Percentiles rank a stretch among this genome's conserved stretches.
Evolutionary conservation across 495 filamentous ascomycete species (phyloP).

Genomic region (Acidiella bohemica): DNA sequence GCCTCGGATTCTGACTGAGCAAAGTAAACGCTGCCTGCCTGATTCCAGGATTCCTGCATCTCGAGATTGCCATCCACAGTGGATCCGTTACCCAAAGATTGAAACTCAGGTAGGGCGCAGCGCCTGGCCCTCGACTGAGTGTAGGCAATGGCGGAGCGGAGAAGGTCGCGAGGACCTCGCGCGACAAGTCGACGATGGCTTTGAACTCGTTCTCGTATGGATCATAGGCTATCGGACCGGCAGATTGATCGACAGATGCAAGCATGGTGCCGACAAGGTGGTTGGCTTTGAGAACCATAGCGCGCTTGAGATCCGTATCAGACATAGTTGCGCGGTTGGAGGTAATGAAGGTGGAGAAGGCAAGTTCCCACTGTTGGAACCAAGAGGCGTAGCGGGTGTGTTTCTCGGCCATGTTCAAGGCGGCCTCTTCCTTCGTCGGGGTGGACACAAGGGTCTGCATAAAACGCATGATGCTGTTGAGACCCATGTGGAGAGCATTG

Average conservation of each 20-base stretch:
- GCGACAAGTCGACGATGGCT: slow-evolving; percentile 15
- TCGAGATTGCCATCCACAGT: slow-evolving; percentile 18
- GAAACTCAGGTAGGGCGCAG: slow-evolving; percentile 16
- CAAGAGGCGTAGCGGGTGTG: slow-evolving; percentile 14
- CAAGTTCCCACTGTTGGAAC: slow-evolving; percentile 15
- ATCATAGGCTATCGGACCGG: slow-evolving; percentile 21
- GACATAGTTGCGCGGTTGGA: slow-evolving; percentile 1
- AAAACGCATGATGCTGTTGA: slow-evolving; percentile 19
- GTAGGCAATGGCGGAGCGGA: slow-evolving; percentile 17
- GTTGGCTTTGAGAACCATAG: slow-evolving; percentile 19
- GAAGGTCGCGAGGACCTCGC: slow-evolving; percentile 17
- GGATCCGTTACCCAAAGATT: slow-evolving; percentile 18
- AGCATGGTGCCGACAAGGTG: slow-evolving; percentile 72
- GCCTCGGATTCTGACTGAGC: slow-evolving; percentile 16
- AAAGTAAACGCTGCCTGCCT: slow-evolving; percentile 17
- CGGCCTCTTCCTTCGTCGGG: slow-evolving; percentile 2
- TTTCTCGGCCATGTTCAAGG: slow-evolving; percentile 11
- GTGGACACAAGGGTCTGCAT: slow-evolving; percentile 15
- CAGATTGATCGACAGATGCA: slow-evolving; percentile 76
- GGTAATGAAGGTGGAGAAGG: slow-evolving; percentile 13
- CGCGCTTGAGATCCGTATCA: slow-evolving; percentile 15
- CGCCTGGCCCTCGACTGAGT: slow-evolving; percentile 6
- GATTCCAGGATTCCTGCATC: slow-evolving; percentile 16
- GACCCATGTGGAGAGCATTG: slow-evolving; percentile 9
- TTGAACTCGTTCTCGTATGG: slow-evolving; percentile 18